phyloP scores from a whole-genome alignment of 768 basidiomycete species.

The Naganishia vaughanmartiniae region DNA sequence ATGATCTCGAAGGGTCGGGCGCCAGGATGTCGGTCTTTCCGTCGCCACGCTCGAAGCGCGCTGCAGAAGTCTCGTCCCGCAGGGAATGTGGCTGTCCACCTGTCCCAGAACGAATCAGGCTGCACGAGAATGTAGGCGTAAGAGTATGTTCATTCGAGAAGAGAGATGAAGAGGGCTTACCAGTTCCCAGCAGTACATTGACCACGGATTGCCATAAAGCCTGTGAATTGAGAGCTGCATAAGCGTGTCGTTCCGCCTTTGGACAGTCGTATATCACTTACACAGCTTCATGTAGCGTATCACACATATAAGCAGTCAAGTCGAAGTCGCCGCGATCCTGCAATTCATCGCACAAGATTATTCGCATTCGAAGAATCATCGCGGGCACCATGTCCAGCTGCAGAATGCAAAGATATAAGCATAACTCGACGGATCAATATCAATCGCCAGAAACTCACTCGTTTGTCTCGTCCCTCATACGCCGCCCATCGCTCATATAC shows the following conservation, averaged over 20 bases:
- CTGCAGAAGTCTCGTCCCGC: slow-evolving; percentile 13
- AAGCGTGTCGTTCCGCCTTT: neutral
- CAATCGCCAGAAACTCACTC: neutral
- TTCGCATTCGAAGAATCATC: slow-evolving; percentile 22
- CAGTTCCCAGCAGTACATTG: slow-evolving; percentile 24
- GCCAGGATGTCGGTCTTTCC: slow-evolving; percentile 24
- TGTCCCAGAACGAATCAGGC: slow-evolving; percentile 22
- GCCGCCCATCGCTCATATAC: slow-evolving; percentile 21
- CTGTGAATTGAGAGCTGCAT: neutral
- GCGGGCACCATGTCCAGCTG: slow-evolving; percentile 22
- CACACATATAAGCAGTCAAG: slow-evolving; percentile 18
- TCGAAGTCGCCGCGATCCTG: slow-evolving; percentile 2
- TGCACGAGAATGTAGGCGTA: neutral
- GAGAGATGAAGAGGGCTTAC: neutral
- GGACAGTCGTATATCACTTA: neutral
- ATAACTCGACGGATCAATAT: no score
- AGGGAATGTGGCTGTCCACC: slow-evolving; percentile 14
- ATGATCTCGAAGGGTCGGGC: slow-evolving; percentile 22
- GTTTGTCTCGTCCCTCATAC: slow-evolving; percentile 19
- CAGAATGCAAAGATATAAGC: neutral
- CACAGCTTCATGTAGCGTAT: slow-evolving; percentile 23
- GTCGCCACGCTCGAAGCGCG: slow-evolving; percentile 15
- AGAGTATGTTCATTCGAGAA: neutral
- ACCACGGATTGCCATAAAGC: slow-evolving; percentile 23
- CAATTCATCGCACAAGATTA: slow-evolving; percentile 16